Percentiles rank a stretch among this genome's conserved stretches.
Conservation (phyloP, 805 yeast species). For the Lachancea fermentati region DNA sequence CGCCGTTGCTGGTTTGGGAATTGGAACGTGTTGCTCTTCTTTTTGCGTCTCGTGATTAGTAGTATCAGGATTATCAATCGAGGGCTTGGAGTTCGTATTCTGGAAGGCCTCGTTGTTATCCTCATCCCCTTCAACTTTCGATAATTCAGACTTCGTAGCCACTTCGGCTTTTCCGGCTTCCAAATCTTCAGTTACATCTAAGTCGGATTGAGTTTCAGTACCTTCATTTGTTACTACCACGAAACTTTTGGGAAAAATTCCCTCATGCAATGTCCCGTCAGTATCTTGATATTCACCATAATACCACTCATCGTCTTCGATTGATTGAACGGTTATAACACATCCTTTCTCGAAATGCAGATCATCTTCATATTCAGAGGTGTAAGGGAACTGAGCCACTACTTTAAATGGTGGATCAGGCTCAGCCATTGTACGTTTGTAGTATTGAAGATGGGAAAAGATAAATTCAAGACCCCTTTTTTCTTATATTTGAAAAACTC, state of each 20-base stretch:
- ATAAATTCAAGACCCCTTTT: background rate
- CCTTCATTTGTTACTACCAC: too few species aligned
- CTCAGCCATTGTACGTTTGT: conserved; percentile 27
- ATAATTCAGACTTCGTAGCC: background rate
- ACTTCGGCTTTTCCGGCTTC: conserved; percentile 7
- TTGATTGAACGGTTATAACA: conserved; percentile 62
- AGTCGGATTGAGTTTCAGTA: too few species aligned
- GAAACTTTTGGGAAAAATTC: conserved; percentile 85
- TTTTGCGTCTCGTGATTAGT: too few species aligned
- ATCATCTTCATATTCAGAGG: conserved; percentile 77
- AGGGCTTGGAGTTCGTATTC: too few species aligned
- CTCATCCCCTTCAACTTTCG: too few species aligned
- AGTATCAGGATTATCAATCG: too few species aligned
- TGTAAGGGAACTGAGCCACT: conserved; percentile 61
- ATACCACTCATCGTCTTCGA: conserved; percentile 93
- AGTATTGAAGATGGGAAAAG: too few species aligned
- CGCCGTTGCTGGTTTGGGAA: too few species aligned
- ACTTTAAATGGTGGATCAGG: conserved; percentile 55
- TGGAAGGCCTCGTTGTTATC: too few species aligned
- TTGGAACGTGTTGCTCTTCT: too few species aligned
- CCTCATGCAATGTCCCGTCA: conserved; percentile 43
- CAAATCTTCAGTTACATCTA: background rate
- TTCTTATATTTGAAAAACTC: background rate
- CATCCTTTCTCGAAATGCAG: conserved; percentile 65
- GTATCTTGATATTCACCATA: conserved; percentile 52